phyloP scores from a whole-genome alignment of 208 protist species.

The Vickermania spadyakhi region DNA sequence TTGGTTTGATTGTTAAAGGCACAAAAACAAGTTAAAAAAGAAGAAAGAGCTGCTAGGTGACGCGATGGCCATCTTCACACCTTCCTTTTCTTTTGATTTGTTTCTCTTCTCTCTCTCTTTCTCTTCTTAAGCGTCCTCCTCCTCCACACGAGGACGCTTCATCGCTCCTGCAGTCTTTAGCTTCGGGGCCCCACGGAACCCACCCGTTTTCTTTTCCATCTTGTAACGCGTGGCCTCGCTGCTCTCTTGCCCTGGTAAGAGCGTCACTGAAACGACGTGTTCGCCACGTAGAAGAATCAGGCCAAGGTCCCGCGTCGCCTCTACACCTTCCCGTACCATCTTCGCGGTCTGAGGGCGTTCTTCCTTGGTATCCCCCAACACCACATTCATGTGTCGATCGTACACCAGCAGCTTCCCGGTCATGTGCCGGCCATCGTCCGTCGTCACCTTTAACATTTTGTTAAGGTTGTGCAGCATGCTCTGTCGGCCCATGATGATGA shows the following conservation, averaged over 20 bases:
- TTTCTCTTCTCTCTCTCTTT: neutral
- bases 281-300: conserved; percentile 78
- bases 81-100: neutral
- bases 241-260: conserved; percentile 15
- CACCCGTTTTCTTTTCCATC: conserved; percentile 1
- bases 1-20: no score
- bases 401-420: conserved; percentile 73
- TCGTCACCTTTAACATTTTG: conserved; percentile 46
- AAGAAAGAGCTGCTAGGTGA: no score
- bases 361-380: conserved; percentile 49
- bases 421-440: conserved; percentile 68
- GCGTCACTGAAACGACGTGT: conserved; percentile 73
- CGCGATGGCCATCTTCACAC: no score
- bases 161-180: conserved; percentile 14
- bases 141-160: conserved; percentile 17
- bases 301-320: conserved; percentile 43
- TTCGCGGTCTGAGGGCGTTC: conserved; percentile 54
- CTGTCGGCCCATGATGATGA: conserved; percentile 39
- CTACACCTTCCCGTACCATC: conserved; percentile 47
- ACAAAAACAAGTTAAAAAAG: no score
- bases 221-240: conserved; percentile 2
- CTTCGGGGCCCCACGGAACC: conserved; percentile 24
- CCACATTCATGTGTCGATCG: conserved; percentile 88
- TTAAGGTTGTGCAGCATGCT: conserved; percentile 85
- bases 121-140: neutral